These are phyloP conservation scores for Cercospora canescens DNA, from an alignment of 2,329 filamentous ascomycete species.

Conservation along the genomic window DNA sequence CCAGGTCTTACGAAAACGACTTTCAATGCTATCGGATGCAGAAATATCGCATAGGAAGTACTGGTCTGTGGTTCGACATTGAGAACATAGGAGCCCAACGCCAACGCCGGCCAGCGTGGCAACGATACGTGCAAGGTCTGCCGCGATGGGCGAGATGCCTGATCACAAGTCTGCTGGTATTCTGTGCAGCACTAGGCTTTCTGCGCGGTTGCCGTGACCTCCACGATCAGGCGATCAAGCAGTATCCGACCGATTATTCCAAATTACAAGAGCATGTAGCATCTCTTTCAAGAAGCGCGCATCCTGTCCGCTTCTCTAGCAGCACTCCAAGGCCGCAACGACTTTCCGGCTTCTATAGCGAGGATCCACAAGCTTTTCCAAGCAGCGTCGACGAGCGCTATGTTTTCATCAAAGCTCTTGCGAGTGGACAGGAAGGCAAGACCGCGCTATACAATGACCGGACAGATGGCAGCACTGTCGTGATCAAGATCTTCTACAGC, in stretches of 20 bases:
- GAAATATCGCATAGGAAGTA: neutral
- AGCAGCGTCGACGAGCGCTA: conserved; percentile 19
- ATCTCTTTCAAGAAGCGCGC: neutral
- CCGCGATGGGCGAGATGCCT: conserved; percentile 9
- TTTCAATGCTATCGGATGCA: conserved; percentile 4
- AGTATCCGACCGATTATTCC: conserved; percentile 17
- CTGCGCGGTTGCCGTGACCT: conserved; percentile 13
- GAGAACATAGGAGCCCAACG: conserved; percentile 1
- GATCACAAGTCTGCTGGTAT: neutral
- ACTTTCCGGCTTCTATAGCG: neutral
- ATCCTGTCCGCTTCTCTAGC: conserved; percentile 9
- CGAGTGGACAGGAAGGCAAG: conserved; percentile 20
- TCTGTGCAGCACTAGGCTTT: conserved; percentile 13
- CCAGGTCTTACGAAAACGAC: neutral
- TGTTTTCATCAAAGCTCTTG: conserved; percentile 14
- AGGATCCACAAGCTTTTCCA: neutral
- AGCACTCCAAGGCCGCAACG: neutral
- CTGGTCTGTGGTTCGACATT: conserved; percentile 9
- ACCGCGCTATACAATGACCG: conserved; percentile 18
- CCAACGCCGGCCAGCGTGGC: conserved; percentile 6
- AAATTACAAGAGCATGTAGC: neutral
- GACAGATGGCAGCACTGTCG: conserved; percentile 10
- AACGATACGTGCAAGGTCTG: conserved; percentile 1
- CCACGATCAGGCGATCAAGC: conserved; percentile 19
- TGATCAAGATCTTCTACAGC: conserved; percentile 18